Percentiles rank a stretch among this genome's conserved stretches.
phyloP scores from a whole-genome alignment of 2,329 filamentous ascomycete species.

The Exophiala spinifera region DNA sequence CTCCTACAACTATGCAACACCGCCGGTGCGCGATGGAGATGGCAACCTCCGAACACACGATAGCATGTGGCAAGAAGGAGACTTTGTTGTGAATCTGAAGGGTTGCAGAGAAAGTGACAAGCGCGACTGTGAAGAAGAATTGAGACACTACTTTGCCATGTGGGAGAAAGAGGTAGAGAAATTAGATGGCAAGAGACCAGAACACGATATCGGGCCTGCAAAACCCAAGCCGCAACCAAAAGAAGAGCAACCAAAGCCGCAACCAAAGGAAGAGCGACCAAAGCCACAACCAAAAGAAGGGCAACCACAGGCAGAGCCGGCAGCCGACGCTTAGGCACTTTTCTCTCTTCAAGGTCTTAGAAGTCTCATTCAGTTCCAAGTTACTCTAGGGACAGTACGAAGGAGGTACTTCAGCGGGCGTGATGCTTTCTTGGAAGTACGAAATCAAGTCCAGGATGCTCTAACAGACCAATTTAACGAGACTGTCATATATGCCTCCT shows the following conservation, averaged over 20 bases:
- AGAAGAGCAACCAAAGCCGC: constrained; percentile 1
- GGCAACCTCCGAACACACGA: constrained; percentile 42
- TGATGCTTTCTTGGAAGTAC: too few relatives aligned
- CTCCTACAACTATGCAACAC: constrained; percentile 59
- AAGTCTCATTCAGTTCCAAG: not conserved
- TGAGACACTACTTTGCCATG: constrained; percentile 52
- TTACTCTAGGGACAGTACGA: not conserved
- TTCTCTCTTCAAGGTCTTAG: not conserved
- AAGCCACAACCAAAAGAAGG: not conserved
- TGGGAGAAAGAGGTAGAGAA: constrained; percentile 38
- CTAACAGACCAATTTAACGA: too few relatives aligned
- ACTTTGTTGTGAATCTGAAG: constrained; percentile 76
- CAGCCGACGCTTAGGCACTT: not conserved
- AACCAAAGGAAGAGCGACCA: constrained; percentile 1
- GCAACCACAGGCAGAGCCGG: not conserved
- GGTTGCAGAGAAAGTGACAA: constrained; percentile 61
- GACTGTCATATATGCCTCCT: too few relatives aligned
- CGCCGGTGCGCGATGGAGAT: constrained; percentile 32
- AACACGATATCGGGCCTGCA: constrained; percentile 4
- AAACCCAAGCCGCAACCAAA: constrained; percentile 3
- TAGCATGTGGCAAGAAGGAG: constrained; percentile 72
- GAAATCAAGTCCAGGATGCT: too few relatives aligned
- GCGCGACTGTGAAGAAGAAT: constrained; percentile 69
- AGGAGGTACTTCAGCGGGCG: not conserved
- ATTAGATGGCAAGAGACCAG: constrained; percentile 18